Base-by-base conservation (phyloP, 768 basidiomycete species). In the Lentinula raphanica region DNA sequence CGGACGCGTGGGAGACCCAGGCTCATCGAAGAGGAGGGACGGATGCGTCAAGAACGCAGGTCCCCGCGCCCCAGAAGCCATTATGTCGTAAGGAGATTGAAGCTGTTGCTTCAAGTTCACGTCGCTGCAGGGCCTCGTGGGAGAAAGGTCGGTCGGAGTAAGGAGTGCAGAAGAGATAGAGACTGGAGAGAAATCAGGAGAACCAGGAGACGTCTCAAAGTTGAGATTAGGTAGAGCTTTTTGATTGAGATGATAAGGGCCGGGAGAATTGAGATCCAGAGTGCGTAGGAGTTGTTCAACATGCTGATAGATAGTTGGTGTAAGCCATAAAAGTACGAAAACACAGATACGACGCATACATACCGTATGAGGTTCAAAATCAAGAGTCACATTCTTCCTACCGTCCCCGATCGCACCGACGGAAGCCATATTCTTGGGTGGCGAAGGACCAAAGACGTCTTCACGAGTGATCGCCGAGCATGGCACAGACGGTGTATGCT, bases 331-430 rank as follows among this genome's bases (percentile, higher is more conserved):
- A 44, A 50, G 59, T 49, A 59, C 31, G 60, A 66, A 56, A n/a
- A 32, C 48, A 68, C 69, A 57, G 62, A 64, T 63, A 58, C 40
- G 48, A 58, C 3, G 58, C 63, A 64, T 58, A 67, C 77, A 59
- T 65, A 85, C 84, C 45, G 71, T 76, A 62, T 85, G 79, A n/a
- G 40, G 35, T 39, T 81, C 84, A 46, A 79, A 79, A 46, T 79
- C 81, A 28, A 85, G 80, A 49, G 74, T 79, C 53, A 72, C 74
- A 68, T 79, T 85, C 71, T 85, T 88, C 63, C 88, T 81, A 15
- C 89, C 90, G 64, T 92, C 90, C 46, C 90, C 90, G 67, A 92
- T 85, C 66, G 88, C 87, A 5, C 90, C 88, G 50, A 90, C 76
- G 66, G 87, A 87, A 6, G 88, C 87, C 48, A 89, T 75, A 62